These are phyloP conservation scores for Spergularia azorica DNA, from an alignment of 179 eudicot species.

Conservation along the genomic window DNA sequence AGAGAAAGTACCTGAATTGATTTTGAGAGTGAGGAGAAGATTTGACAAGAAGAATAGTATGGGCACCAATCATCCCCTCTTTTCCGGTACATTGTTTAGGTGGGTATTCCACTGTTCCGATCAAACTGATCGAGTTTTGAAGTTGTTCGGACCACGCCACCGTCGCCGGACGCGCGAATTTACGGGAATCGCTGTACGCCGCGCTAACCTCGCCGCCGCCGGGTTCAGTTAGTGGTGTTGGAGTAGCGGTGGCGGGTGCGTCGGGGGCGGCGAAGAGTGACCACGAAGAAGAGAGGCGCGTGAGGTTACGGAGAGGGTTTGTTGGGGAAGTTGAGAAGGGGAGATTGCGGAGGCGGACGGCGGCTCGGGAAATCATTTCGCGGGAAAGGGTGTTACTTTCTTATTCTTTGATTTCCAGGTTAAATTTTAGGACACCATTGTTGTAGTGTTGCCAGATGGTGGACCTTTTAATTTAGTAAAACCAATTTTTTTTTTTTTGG, in stretches of 20 bases:
- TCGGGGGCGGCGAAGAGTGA: not conserved
- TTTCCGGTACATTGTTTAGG: conserved; percentile 5
- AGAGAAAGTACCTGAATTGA: conserved; percentile 19
- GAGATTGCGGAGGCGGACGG: conserved; percentile 8
- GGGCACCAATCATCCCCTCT: conserved; percentile 25
- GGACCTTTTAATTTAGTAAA: too few species aligned
- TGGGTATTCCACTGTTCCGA: conserved; percentile 50
- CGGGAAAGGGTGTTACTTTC: not conserved
- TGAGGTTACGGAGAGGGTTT: not conserved
- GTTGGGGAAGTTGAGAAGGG: not conserved
- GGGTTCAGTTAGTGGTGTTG: not conserved
- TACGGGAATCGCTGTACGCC: conserved; percentile 40
- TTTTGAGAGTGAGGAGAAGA: conserved; percentile 16
- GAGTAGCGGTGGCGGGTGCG: not conserved
- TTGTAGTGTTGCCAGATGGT: too few species aligned
- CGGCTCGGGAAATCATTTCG: conserved; percentile 6
- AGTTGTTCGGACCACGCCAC: conserved; percentile 27
- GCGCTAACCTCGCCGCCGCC: conserved; percentile 34
- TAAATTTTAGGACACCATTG: too few species aligned
- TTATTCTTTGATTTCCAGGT: too few species aligned
- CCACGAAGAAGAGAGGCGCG: not conserved
- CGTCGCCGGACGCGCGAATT: conserved; percentile 49
- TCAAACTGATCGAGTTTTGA: conserved; percentile 54
- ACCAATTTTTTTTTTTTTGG: too few species aligned
- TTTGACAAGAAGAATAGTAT: conserved; percentile 42